These are phyloP conservation scores for Boletus smithii DNA, from an alignment of 1,284 basidiomycete genomes.

Conservation along the genomic window DNA sequence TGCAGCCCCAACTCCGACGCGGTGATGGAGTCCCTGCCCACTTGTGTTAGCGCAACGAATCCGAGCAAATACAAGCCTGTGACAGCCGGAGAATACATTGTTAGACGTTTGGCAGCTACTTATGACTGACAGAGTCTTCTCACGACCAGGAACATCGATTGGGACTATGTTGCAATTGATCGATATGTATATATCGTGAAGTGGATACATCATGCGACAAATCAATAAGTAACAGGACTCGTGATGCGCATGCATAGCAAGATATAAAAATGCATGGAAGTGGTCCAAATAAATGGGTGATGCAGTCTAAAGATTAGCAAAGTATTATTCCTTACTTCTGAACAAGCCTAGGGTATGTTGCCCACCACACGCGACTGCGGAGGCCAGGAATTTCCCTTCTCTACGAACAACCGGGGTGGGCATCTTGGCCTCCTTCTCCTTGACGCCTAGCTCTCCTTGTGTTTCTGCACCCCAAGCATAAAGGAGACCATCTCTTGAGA, in stretches of 20 bases:
- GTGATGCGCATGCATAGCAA: conserved; percentile 15
- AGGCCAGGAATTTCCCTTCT: conserved; percentile 63
- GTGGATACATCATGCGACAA: conserved; percentile 24
- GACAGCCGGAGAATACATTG: conserved; percentile 75
- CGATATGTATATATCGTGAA: conserved; percentile 13
- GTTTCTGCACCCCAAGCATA: conserved; percentile 87
- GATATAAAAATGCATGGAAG: conserved; percentile 13
- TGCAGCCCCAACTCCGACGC: conserved; percentile 78
- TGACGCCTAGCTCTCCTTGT: conserved; percentile 66
- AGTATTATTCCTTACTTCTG: conserved; percentile 47
- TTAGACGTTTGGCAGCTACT: conserved; percentile 63
- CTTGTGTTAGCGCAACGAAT: conserved; percentile 55
- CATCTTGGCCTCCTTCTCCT: conserved; percentile 54
- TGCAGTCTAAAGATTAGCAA: conserved; percentile 12
- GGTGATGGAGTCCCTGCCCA: conserved; percentile 70
- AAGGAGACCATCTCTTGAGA: conserved; percentile 73
- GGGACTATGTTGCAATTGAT: background rate
- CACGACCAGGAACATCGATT: background rate
- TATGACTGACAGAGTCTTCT: conserved; percentile 36
- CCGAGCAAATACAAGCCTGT: conserved; percentile 56
- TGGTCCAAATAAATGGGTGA: conserved; percentile 21
- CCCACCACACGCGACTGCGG: conserved; percentile 62
- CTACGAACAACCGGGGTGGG: conserved; percentile 64
- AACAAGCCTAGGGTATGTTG: conserved; percentile 71
- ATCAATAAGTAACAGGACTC: conserved; percentile 25